These are phyloP conservation scores for Xylaria bambusicola DNA, from an alignment of 495 filamentous ascomycete genomes.

Conservation along the genomic window DNA sequence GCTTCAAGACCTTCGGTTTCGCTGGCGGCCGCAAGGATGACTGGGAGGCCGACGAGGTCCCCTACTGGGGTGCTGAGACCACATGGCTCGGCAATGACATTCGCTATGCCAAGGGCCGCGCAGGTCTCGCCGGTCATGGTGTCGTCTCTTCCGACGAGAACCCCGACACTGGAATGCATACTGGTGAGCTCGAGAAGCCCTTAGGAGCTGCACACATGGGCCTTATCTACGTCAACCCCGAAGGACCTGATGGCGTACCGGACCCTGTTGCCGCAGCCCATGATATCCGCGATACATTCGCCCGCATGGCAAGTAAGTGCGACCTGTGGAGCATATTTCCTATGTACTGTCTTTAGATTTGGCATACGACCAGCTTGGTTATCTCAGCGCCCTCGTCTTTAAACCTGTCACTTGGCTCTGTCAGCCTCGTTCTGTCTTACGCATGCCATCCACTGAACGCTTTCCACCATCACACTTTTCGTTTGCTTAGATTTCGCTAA, in stretches of 20 bases:
- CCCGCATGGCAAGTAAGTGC: slow-evolving; percentile 64
- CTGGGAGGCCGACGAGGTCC: slow-evolving; percentile 71
- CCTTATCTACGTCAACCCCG: slow-evolving; percentile 76
- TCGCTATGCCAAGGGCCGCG: slow-evolving; percentile 57
- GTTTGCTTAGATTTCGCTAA: no score
- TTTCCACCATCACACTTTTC: no score
- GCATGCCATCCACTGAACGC: no score
- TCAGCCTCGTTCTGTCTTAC: no score
- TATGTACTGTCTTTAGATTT: no score
- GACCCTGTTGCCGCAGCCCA: slow-evolving; percentile 66
- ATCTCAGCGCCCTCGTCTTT: no score
- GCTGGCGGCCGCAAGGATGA: slow-evolving; percentile 68
- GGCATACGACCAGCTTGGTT: no score
- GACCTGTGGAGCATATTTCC: no score
- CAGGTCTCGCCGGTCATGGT: slow-evolving; percentile 44
- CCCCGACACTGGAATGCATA: slow-evolving; percentile 53
- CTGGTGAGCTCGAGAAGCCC: slow-evolving; percentile 62
- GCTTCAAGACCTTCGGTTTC: slow-evolving; percentile 71
- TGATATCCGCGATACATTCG: slow-evolving; percentile 71
- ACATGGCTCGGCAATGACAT: slow-evolving; percentile 71
- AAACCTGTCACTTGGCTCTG: no score
- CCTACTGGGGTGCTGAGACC: slow-evolving; percentile 73
- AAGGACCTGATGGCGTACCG: slow-evolving; percentile 69
- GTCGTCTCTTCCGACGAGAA: slow-evolving; percentile 50
- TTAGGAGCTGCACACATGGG: slow-evolving; percentile 70